Evolutionary conservation across 192 early-diverging fungal species (phyloP), one percentile per base, ranked within the genome.

Genomic region (Funneliformis mosseae): DNA sequence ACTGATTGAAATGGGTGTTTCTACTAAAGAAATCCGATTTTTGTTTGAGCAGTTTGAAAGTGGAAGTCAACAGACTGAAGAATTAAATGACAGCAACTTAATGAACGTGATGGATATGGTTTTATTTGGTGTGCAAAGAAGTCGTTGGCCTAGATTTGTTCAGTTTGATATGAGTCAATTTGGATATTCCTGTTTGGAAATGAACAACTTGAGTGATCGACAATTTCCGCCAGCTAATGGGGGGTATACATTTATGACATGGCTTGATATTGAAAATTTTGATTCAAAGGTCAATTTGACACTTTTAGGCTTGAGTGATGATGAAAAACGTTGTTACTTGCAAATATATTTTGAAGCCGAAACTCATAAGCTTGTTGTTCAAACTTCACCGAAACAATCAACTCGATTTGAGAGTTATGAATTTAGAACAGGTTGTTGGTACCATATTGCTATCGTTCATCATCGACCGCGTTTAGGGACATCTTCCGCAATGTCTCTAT

Each of bases 361-460:
- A n/a, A 85, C 86, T 18, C 81, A 87, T 38, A 85, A 84, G 59
- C 67, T 89, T 12, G 82, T 85, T 25, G 84, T 87, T 9, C 82
- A 87, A 14, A 81, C 81, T 23, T 86, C 82, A 18, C 85, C 87
- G 64, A 87, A 88, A 42, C 86, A 89, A 23, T 79, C 80, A 2
- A 72, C 80, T 38, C 70, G 77, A 38, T 92, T 93, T 68, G 87
- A 88, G 10, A 77, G 76, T 16, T 88, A 88, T 79, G 81, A 85
- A 11, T 91, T 93, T 76, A 80, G 87, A 42, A 80, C 87, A 41
- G 88, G 88, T 8, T 85, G 79, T 28, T 94, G 93, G 93, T 91
- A 91, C 63, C 93, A 94, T 76, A 68, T 93, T 21, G 91, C 85
- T 0, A 76, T 94, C 14, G 92, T 94, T 2, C 93, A 94, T 80